Conservation (phyloP, 306 rosid genomes). For the Vicia sativa region DNA sequence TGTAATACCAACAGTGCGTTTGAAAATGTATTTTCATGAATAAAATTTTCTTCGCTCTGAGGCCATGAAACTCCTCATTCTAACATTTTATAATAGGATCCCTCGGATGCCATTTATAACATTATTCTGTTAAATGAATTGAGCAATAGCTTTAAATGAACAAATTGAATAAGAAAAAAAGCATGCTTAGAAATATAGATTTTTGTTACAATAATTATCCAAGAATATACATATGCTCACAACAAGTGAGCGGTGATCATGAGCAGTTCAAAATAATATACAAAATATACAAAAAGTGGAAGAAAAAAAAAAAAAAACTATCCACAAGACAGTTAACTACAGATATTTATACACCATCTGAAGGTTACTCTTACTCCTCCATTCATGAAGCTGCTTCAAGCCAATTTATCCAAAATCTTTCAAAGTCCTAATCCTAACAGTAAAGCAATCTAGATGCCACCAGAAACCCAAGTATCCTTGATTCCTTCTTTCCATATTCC, state of each 20-base stretch:
- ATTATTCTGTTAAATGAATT: constrained; percentile 7
- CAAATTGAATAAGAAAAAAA: not conserved
- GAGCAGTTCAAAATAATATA: constrained; percentile 21
- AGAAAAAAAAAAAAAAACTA: not conserved
- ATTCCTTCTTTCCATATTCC: constrained; percentile 67
- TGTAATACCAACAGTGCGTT: too few relatives aligned
- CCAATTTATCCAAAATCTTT: constrained; percentile 3
- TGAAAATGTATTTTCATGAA: too few relatives aligned
- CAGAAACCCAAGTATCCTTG: constrained; percentile 53
- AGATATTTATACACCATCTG: constrained; percentile 13
- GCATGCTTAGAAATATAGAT: constrained; percentile 14
- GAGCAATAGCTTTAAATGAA: not conserved
- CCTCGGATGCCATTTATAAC: constrained; percentile 8
- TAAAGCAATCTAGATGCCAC: constrained; percentile 38
- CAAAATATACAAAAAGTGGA: not conserved
- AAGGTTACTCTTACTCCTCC: constrained; percentile 15
- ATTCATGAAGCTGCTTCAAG: constrained; percentile 18
- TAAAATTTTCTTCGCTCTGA: too few relatives aligned
- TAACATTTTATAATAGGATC: constrained; percentile 1
- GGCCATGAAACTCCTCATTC: too few relatives aligned
- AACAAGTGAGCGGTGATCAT: not conserved
- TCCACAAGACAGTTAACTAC: not conserved
- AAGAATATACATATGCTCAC: constrained; percentile 31
- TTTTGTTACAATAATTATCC: not conserved
- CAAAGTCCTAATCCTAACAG: not conserved